These are phyloP conservation scores for Tulasnella sp. DNA, from an alignment of 768 basidiomycete genomes.

Conservation along the genomic window DNA sequence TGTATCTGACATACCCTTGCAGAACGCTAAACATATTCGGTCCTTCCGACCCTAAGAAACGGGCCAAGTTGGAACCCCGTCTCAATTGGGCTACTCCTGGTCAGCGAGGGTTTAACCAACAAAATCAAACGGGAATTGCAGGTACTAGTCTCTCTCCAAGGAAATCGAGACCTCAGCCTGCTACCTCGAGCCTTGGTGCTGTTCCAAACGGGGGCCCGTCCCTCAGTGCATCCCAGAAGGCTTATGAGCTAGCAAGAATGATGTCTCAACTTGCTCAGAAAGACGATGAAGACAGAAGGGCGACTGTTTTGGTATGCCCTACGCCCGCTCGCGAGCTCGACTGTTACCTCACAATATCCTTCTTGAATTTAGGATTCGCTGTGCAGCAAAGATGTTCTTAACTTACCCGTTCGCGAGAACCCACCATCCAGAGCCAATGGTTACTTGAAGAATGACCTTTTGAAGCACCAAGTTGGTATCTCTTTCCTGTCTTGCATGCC, in stretches of 20 bases:
- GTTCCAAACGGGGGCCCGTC: conserved; percentile 26
- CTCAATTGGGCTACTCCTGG: conserved; percentile 66
- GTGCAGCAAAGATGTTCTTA: conserved; percentile 57
- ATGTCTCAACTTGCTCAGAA: conserved; percentile 60
- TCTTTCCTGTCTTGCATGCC: neutral
- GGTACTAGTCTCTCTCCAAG: conserved; percentile 15
- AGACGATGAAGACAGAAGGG: conserved; percentile 60
- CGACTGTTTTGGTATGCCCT: conserved; percentile 39
- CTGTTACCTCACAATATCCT: neutral
- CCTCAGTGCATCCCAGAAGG: conserved; percentile 42
- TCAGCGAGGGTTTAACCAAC: conserved; percentile 40
- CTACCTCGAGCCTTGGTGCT: conserved; percentile 11
- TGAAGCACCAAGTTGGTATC: conserved; percentile 63
- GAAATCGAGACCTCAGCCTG: neutral
- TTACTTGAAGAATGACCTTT: conserved; percentile 53
- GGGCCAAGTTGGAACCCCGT: conserved; percentile 47
- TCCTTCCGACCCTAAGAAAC: conserved; percentile 36
- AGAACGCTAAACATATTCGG: conserved; percentile 67
- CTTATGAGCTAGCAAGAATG: conserved; percentile 53
- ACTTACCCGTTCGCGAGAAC: conserved; percentile 53
- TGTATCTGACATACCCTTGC: conserved; percentile 1
- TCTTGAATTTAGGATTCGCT: conserved; percentile 36
- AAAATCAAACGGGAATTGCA: conserved; percentile 12
- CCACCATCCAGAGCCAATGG: conserved; percentile 62
- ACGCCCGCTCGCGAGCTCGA: too few species aligned